Base-by-base conservation (phyloP, 192 early-diverging fungal genomes). In the Coemansia sp. region DNA sequence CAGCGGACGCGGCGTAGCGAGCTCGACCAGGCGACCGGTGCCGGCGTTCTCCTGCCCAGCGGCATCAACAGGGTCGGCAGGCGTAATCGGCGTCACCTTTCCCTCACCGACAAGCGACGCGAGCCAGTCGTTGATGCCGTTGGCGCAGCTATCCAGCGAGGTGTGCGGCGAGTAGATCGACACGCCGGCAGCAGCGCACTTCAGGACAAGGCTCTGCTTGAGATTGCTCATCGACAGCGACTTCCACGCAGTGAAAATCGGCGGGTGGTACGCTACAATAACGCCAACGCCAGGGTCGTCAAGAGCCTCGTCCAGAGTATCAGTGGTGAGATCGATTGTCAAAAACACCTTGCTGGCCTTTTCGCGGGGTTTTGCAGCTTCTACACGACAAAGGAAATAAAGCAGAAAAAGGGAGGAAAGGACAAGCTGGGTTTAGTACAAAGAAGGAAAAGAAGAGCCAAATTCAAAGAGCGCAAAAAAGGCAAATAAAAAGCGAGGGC, bases 201-300 rank as follows among this genome's bases (percentile, higher is more conserved):
- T 88, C 32, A 97, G 76, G 1, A 94, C 87, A 70, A 96, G 91
- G 57, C 81, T 80, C 73, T 95, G 93, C 76, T 94, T 95, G 14
- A 86, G 84, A 78, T 97, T 91, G 43, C 79, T 73, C 70, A 91
- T 73, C 17, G 84, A 86, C 51, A 97, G 85, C 22, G 88, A 88
- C 76, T 96, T 97, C 74, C 94, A 86, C 20, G 89, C 70, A 15
- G 79, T 79, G 84, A 98, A 98, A 56, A 98, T 90, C 9, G 95
- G 95, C 41, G 95, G 97, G 74, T 96, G 95, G 80, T 98, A 98
- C 22, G 95, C 83, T 18, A 98, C 88, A 70, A 98, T 94, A 2
- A 94, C 88, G 22, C 94, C 96, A 5, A 97, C 87, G 2, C 67
- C 74, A 1, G 89, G 87, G 79, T 94, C 92, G 11, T 83, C 71